These are phyloP conservation scores for Colletotrichum destructivum DNA, from an alignment of 2,329 filamentous ascomycete species.

Conservation along the genomic window DNA sequence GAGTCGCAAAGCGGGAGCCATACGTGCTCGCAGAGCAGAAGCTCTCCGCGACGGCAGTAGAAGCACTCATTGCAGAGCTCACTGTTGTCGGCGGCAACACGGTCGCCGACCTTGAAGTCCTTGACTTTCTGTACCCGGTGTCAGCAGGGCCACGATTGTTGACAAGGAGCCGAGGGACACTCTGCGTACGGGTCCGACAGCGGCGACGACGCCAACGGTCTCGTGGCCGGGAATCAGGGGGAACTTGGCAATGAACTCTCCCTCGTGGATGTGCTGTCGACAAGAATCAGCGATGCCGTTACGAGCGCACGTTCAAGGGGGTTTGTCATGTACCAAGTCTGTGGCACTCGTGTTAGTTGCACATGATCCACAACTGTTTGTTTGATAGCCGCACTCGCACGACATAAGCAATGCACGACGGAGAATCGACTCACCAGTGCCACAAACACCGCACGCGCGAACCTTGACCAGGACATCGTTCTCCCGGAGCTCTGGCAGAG, in stretches of 20 bases:
- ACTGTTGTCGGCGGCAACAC: conserved; percentile 75
- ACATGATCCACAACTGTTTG: background rate
- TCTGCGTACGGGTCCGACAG: conserved; percentile 60
- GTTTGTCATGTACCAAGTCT: conserved; percentile 53
- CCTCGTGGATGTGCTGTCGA: conserved; percentile 74
- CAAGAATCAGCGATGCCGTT: conserved; percentile 37
- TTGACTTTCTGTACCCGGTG: conserved; percentile 64
- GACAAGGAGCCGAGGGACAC: background rate
- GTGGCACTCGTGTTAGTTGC: conserved; percentile 44
- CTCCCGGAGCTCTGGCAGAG: conserved; percentile 72
- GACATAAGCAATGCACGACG: background rate
- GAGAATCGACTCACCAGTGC: conserved; percentile 60
- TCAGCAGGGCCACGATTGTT: conserved; percentile 5
- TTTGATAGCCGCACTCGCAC: background rate
- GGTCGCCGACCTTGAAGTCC: conserved; percentile 73
- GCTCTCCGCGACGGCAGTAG: conserved; percentile 79
- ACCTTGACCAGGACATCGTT: conserved; percentile 77
- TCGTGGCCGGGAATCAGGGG: conserved; percentile 79
- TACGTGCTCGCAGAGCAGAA: conserved; percentile 76
- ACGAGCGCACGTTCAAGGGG: background rate
- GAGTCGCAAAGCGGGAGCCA: conserved; percentile 27
- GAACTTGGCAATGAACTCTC: conserved; percentile 76
- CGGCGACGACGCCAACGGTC: conserved; percentile 76
- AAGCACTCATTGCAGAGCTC: conserved; percentile 81
- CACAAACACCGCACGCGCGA: conserved; percentile 76